Base-by-base conservation (phyloP, 2,329 filamentous ascomycete species). In the Colletotrichum theobromicola region DNA sequence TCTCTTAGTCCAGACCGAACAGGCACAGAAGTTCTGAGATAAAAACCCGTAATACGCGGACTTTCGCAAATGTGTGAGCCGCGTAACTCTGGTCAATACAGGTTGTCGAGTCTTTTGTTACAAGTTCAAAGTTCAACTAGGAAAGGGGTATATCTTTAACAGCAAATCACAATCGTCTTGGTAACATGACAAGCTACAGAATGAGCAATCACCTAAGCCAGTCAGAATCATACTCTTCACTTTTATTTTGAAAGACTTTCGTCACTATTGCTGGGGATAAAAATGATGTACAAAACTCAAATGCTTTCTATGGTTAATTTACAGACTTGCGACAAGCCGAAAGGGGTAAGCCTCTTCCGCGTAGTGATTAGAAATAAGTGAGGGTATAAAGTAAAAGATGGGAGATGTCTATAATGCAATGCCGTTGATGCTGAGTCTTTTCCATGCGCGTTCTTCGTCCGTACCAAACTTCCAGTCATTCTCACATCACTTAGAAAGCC, bases 401-500 rank as follows among this genome's bases (percentile, higher is more conserved):
- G 55, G 53, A 34, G 35, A 24, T 67, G 63, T 67, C 62, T 60
- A 67, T 37, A 10, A 34, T 55, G 30, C 37, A 8, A 18, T n/a
- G 28, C 34, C 30, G n/a, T 50, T 50, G 42, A 50, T 50, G 42
- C 42, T 50, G n/a, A 21, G 2, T 50, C 4, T 12, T 21, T 13
- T 50, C 42, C 42, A 50, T 50, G 13, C 24, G 42, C 42, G 42
- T 50, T n/a, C 42, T 21, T 50, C 10, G 42, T 50, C 42, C 10
- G 24, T 50, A 21, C 42, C 42, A 50, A 2, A 50, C 42, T 50
- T 50, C 42, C n/a, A 5, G 42, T 5, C 9, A 12, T 21, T 21
- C 24, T 4, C n/a, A 18, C 8, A 15, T 9, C 15, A 9, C 15
- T 77, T 76, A 83, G 35, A 82, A 82, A 2, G 77, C 78, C 2